Percentiles rank a stretch among this genome's conserved stretches.
Evolutionary conservation across 805 yeast genomes (phyloP).

Genomic region (Candida wancherniae): DNA sequence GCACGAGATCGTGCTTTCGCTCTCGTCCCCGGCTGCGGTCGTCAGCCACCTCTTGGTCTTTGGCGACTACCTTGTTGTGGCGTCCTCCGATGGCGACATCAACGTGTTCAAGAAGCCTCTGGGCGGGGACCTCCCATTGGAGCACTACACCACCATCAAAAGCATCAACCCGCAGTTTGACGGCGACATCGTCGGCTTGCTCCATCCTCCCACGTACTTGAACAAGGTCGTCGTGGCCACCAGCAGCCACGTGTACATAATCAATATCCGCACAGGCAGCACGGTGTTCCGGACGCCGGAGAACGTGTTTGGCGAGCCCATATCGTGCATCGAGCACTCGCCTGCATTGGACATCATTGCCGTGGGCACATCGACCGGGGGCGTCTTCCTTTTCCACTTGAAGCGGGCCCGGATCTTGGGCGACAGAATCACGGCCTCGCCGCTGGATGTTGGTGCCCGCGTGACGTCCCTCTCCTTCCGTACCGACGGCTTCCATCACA

Average conservation of each 20-base stretch:
- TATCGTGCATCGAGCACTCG: conserved; percentile 72
- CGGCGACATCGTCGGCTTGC: conserved; percentile 63
- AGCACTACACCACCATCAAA: conserved; percentile 59
- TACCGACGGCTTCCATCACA: conserved; percentile 82
- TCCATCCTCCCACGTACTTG: conserved; percentile 88
- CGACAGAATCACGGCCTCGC: conserved; percentile 44
- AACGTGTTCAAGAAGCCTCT: conserved; percentile 50
- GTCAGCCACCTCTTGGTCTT: conserved; percentile 56
- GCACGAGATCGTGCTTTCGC: conserved; percentile 15
- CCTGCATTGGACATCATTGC: conserved; percentile 87
- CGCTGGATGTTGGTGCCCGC: conserved; percentile 34
- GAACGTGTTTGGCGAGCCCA: conserved; percentile 45
- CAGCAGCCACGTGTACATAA: conserved; percentile 51
- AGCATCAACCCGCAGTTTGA: conserved; percentile 50
- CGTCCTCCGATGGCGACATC: conserved; percentile 38
- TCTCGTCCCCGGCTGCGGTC: conserved; percentile 21
- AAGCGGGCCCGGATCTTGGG: conserved; percentile 54
- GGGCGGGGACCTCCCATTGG: conserved; percentile 49
- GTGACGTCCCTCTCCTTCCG: conserved; percentile 74
- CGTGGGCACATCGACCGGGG: conserved; percentile 68
- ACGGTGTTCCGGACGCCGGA: conserved; percentile 50
- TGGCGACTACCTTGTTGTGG: conserved; percentile 72
- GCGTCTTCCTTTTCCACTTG: conserved; percentile 60
- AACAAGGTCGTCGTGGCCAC: conserved; percentile 89
- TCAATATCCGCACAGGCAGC: conserved; percentile 76